These are phyloP conservation scores for Meyerozyma smithsonii DNA, from an alignment of 1,139 yeast genomes.

Conservation along the genomic window DNA sequence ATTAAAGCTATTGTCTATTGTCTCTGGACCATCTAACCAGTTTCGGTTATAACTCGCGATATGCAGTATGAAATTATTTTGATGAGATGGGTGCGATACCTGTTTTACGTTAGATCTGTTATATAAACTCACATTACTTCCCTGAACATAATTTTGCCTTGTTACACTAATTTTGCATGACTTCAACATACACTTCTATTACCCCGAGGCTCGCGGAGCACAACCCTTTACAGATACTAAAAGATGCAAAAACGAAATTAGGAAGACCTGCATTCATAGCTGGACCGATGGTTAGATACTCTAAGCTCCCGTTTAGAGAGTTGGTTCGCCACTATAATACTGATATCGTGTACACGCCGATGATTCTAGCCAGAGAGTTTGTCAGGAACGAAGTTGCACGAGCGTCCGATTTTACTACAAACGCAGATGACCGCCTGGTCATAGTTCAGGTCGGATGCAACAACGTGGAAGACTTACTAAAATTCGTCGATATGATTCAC, in stretches of 20 bases:
- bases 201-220: constrained; percentile 40
- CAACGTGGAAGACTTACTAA: constrained; percentile 74
- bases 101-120: not conserved
- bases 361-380: constrained; percentile 94
- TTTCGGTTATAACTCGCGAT: not conserved
- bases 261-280: constrained; percentile 71
- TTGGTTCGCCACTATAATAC: constrained; percentile 65
- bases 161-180: not conserved
- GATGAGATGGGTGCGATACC: not conserved
- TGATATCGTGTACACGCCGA: constrained; percentile 90
- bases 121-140: not conserved
- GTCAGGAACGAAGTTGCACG: constrained; percentile 82
- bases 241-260: constrained; percentile 25
- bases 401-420: constrained; percentile 79
- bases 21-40: not conserved
- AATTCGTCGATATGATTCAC: constrained; percentile 83
- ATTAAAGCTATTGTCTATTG: not conserved
- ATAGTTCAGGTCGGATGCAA: constrained; percentile 91
- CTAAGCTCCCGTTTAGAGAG: constrained; percentile 87
- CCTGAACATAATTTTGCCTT: not conserved
- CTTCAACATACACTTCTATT: constrained; percentile 4
- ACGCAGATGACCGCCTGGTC: constrained; percentile 59
- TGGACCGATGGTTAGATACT: constrained; percentile 97
- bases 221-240: constrained; percentile 53
- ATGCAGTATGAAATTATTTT: not conserved